Evolutionary conservation across 148 eudicot species (phyloP).

Genomic region (Oxyria digyna): DNA sequence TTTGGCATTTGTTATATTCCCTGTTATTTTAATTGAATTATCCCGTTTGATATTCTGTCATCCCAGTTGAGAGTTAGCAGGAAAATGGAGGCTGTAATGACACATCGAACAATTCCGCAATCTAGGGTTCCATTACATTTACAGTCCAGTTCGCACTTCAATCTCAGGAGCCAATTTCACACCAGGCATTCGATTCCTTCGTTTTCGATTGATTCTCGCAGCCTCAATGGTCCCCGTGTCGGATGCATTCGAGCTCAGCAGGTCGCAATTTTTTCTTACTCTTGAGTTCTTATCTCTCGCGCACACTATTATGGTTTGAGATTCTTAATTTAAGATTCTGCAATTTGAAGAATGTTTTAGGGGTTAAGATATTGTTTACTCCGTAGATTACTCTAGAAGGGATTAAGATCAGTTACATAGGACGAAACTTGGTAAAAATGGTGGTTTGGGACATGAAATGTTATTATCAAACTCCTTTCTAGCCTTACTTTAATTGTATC

Average conservation of each 20-base stretch:
- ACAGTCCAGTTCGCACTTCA: constrained; percentile 10
- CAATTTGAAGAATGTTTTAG: background rate
- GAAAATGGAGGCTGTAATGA: constrained; percentile 10
- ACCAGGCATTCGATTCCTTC: constrained; percentile 6
- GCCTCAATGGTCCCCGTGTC: constrained; percentile 7
- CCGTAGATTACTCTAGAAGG: background rate
- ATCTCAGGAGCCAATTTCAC: constrained; percentile 9
- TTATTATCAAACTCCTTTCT: background rate
- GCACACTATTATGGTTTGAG: background rate
- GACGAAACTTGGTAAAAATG: background rate
- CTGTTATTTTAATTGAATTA: background rate
- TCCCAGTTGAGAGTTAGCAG: background rate
- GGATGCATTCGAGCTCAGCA: constrained; percentile 45
- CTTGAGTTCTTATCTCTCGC: background rate
- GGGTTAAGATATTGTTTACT: background rate
- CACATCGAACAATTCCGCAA: constrained; percentile 1
- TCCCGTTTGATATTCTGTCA: background rate
- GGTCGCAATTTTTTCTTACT: constrained; percentile 12
- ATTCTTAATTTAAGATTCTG: background rate
- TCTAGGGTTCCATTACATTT: constrained; percentile 18
- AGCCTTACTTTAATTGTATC: background rate
- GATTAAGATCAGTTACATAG: background rate
- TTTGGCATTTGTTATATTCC: background rate
- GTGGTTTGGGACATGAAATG: background rate
- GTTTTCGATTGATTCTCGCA: constrained; percentile 15